Percentiles rank a stretch among this genome's conserved stretches.
Evolutionary conservation across 2,329 filamentous ascomycete species (phyloP).

Genomic region (Coniochaeta hoffmannii): DNA sequence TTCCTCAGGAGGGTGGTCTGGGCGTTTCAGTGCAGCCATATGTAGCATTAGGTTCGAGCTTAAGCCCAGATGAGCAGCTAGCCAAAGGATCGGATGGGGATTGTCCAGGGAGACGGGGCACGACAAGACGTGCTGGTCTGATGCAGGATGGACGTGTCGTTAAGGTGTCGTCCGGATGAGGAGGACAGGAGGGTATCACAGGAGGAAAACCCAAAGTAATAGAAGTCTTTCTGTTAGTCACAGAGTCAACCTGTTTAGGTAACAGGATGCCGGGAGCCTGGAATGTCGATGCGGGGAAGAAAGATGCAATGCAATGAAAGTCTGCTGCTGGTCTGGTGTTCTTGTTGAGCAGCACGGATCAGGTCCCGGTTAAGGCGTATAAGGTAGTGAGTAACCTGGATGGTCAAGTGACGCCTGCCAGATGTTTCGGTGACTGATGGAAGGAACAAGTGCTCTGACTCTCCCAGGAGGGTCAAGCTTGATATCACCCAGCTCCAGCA

Average conservation of each 20-base stretch:
- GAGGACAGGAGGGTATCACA: conserved; percentile 4
- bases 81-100: not conserved
- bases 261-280: conserved; percentile 26
- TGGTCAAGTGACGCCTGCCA: not conserved
- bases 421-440: not conserved
- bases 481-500: not conserved
- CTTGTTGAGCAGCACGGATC: not conserved
- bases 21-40: conserved; percentile 16
- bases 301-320: not conserved
- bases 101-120: not conserved
- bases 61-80: not conserved
- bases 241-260: conserved; percentile 34
- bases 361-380: not conserved
- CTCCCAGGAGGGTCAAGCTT: not conserved
- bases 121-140: conserved; percentile 1
- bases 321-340: not conserved
- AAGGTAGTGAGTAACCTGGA: not conserved
- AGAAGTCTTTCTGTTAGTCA: conserved; percentile 39
- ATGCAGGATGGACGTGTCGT: not conserved
- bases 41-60: not conserved
- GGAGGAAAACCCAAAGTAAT: conserved; percentile 9
- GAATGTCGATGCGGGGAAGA: conserved; percentile 32
- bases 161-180: not conserved
- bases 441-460: not conserved
- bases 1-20: conserved; percentile 3